phyloP scores from a whole-genome alignment of 2,329 filamentous ascomycete species.

The Leptographium lundbergii region DNA sequence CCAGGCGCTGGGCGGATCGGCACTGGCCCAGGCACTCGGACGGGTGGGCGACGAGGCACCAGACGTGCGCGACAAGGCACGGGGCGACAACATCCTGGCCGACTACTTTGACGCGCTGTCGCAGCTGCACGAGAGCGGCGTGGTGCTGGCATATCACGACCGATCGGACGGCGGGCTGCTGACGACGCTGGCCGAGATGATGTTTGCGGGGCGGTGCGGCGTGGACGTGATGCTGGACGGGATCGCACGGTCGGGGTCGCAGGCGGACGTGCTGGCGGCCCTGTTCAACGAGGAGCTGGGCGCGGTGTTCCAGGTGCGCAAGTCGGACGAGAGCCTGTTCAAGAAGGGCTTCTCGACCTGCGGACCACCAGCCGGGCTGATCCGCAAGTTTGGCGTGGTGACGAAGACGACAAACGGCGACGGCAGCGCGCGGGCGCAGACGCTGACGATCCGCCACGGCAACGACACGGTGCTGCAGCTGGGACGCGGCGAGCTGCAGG shows the following conservation, averaged over 20 bases:
- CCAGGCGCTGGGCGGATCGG: constrained; percentile 79
- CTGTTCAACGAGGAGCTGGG: constrained; percentile 96
- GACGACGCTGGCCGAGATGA: constrained; percentile 90
- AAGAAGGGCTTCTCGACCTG: constrained; percentile 83
- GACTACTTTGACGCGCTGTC: constrained; percentile 84
- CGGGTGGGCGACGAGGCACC: constrained; percentile 76
- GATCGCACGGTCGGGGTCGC: constrained; percentile 47
- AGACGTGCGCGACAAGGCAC: constrained; percentile 56
- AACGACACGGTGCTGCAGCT: constrained; percentile 56
- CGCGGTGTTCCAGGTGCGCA: constrained; percentile 88
- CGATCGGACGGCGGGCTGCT: constrained; percentile 85
- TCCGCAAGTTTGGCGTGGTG: constrained; percentile 74
- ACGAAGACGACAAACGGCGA: constrained; percentile 33
- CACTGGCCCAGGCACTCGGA: constrained; percentile 77
- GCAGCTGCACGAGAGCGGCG: constrained; percentile 44
- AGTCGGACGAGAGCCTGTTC: constrained; percentile 73
- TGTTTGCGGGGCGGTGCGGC: constrained; percentile 89
- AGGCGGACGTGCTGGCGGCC: constrained; percentile 55
- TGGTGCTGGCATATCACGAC: constrained; percentile 88
- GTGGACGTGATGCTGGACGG: constrained; percentile 74
- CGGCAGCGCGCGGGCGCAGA: constrained; percentile 43
- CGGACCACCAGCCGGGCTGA: constrained; percentile 67
- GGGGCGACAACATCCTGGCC: constrained; percentile 21
- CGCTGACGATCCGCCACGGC: constrained; percentile 62
- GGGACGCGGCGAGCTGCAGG: constrained; percentile 61